A percentile compares a stretch with the other conserved stretches of the same genome.
phyloP scores from a whole-genome alignment of 495 filamentous ascomycete genomes.

The Talaromyces stipitatus region DNA sequence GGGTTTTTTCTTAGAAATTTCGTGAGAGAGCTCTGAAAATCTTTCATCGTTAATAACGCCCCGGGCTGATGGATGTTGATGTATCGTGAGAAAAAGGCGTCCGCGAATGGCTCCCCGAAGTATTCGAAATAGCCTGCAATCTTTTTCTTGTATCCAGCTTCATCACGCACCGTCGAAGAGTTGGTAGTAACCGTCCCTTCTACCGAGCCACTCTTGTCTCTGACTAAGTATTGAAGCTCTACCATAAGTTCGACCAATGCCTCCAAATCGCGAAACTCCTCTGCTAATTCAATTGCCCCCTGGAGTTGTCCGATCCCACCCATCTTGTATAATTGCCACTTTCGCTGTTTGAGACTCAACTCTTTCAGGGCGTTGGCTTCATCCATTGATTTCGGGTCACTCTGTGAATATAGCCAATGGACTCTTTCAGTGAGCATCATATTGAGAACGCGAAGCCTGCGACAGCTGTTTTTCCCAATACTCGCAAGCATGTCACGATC shows the following conservation, averaged over 20 bases:
- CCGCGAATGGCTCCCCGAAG: constrained; percentile 71
- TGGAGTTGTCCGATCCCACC: constrained; percentile 61
- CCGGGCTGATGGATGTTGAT: constrained; percentile 58
- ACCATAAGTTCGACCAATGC: constrained; percentile 59
- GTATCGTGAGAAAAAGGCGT: constrained; percentile 68
- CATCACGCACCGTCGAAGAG: constrained; percentile 5
- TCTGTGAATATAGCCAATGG: constrained; percentile 49
- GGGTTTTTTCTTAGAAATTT: constrained; percentile 63
- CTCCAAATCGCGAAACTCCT: constrained; percentile 61
- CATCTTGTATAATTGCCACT: constrained; percentile 51
- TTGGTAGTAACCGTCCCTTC: background rate
- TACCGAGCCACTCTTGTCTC: background rate
- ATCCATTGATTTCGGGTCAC: constrained; percentile 35
- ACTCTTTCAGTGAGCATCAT: constrained; percentile 54
- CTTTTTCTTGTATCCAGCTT: constrained; percentile 26
- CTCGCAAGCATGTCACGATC: constrained; percentile 31
- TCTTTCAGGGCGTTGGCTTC: constrained; percentile 40
- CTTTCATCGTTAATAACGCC: constrained; percentile 54
- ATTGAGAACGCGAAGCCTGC: constrained; percentile 50
- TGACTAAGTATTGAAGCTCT: constrained; percentile 35
- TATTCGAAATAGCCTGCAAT: constrained; percentile 59
- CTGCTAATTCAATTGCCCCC: constrained; percentile 63
- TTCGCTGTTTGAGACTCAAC: constrained; percentile 45
- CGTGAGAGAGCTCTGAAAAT: constrained; percentile 61
- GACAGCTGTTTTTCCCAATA: constrained; percentile 44